phyloP scores from a whole-genome alignment of 495 filamentous ascomycete genomes.

The Hypoxylon crocopeplum region DNA sequence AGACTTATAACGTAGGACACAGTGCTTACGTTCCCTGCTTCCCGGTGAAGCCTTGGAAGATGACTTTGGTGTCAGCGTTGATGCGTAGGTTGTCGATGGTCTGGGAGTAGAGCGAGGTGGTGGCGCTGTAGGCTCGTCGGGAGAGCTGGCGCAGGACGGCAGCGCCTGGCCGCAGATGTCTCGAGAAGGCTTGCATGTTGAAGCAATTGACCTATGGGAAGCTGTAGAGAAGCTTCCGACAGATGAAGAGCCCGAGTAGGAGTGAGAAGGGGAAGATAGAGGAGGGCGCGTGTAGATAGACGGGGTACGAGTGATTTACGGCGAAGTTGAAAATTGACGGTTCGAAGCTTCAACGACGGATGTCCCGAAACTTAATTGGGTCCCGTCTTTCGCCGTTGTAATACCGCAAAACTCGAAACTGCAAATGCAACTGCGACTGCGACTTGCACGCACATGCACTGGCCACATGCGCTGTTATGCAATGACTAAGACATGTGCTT shows the following conservation, averaged over 20 bases:
- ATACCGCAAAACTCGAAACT: constrained; percentile 28
- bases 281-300: not conserved
- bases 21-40: constrained; percentile 98
- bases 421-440: too few relatives aligned
- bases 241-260: constrained; percentile 14
- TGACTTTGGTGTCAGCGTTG: constrained; percentile 87
- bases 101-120: constrained; percentile 72
- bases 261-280: too few relatives aligned
- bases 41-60: constrained; percentile 98
- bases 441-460: constrained; percentile 24
- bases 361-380: constrained; percentile 25
- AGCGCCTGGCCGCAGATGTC: constrained; percentile 55
- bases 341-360: constrained; percentile 25
- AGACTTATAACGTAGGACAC: too few relatives aligned
- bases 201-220: constrained; percentile 41
- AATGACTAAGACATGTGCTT: not conserved
- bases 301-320: constrained; percentile 8
- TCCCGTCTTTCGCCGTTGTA: constrained; percentile 6
- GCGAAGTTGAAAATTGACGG: constrained; percentile 12
- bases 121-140: constrained; percentile 72
- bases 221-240: constrained; percentile 17
- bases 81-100: constrained; percentile 93
- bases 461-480: constrained; percentile 26
- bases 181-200: constrained; percentile 55
- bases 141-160: constrained; percentile 53